These are phyloP conservation scores for Lantana camara DNA, from an alignment of 257 asterid species.

Conservation along the genomic window DNA sequence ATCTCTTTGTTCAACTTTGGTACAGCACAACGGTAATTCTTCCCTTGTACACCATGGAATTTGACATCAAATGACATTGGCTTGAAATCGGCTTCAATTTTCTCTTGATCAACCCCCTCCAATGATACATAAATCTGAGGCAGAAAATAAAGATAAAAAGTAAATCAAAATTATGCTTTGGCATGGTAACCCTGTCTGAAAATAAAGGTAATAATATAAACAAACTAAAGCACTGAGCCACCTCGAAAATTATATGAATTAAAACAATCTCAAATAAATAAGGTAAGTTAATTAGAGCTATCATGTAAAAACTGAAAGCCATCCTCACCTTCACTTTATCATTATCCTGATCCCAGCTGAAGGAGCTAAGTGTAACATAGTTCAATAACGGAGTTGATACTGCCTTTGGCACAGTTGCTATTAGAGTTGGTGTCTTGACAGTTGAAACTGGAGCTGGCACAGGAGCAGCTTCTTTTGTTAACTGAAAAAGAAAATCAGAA, in stretches of 20 bases:
- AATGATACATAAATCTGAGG: conserved; percentile 73
- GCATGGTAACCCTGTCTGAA: too few species aligned
- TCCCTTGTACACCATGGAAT: conserved; percentile 76
- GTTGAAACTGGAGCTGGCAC: conserved; percentile 40
- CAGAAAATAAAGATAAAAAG: background rate
- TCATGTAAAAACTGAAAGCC: background rate
- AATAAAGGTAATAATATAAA: too few species aligned
- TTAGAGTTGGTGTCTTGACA: conserved; percentile 15
- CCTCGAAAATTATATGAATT: background rate
- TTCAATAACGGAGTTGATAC: conserved; percentile 34
- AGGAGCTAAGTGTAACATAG: conserved; percentile 65
- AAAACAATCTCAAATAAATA: background rate
- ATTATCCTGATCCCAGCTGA: conserved; percentile 94
- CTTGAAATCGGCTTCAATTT: conserved; percentile 70
- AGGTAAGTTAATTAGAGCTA: background rate
- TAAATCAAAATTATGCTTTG: too few species aligned
- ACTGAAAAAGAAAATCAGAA: conserved; percentile 33
- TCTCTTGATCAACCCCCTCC: conserved; percentile 84
- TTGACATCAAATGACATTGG: conserved; percentile 68
- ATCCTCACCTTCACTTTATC: conserved; percentile 74
- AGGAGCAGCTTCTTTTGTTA: conserved; percentile 42
- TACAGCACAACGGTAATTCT: conserved; percentile 79
- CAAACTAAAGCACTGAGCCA: too few species aligned
- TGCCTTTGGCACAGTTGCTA: conserved; percentile 39
- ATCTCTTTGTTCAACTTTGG: conserved; percentile 79